Base-by-base conservation (phyloP, 495 filamentous ascomycete genomes). In the Cercophora newfieldiana region DNA sequence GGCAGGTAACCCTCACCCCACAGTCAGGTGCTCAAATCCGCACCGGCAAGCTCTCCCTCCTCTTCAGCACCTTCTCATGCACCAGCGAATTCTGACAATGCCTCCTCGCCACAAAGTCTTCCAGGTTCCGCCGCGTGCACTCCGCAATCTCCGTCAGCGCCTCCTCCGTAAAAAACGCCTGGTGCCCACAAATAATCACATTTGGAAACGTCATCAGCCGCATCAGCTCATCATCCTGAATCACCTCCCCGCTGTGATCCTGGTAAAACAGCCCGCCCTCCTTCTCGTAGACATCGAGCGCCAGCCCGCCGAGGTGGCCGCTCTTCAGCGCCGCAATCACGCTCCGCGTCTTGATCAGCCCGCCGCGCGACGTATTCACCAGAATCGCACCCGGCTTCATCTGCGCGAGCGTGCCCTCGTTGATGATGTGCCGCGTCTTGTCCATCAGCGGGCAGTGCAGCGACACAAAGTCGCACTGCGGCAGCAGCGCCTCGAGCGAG, bases 131-230 rank as follows among this genome's bases (percentile, higher is more conserved):
- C 59, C 90, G 59, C 8, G 88, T 90, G 14, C 81, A 83, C n/a
- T 82, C 81, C 4, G 88, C 81, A 70, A 91, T 91, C 75, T 88
- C 86, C 2, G 75, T 78, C 51, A 91, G 70, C 3, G 88, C 88
- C 75, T 91, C 88, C 24, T 83, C 73, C 1, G 89, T 90, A 59
- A 91, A 88, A 73, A 91, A 91, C 1, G 85, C 89, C 77, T 91
- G 89, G 66, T 91, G 89, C 0, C 88, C 87, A 65, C 84, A 87
- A 61, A 91, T 74, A 53, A 91, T 69, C 6, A 90, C 89, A 64
- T 91, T 91, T 53, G 84, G 89, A 67, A 91, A 91, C 0, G 88
- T 89, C 73, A 88, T 84, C 63, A 91, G 70, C n/a, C 89, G 83
- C 82, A 84, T 86, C 33, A 91, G 71, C 54, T 85, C 81, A 69